These are phyloP conservation scores for Penicillium sp. DNA, from an alignment of 2,329 filamentous ascomycete genomes.

Conservation along the genomic window DNA sequence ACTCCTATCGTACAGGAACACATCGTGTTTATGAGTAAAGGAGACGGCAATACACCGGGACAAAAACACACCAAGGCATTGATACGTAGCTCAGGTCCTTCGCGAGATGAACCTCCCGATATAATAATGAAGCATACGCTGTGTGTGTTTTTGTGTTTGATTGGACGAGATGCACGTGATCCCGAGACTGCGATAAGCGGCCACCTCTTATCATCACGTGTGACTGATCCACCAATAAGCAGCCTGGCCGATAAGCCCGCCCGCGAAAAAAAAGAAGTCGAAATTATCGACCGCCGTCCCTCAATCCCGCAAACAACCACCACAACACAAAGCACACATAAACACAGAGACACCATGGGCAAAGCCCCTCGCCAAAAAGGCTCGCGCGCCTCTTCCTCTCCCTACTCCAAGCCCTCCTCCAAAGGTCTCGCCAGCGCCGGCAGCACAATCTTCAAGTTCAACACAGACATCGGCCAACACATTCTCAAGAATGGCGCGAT, in stretches of 20 bases:
- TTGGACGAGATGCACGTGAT: not conserved
- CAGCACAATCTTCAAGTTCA: constrained; percentile 97
- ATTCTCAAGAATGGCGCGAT: constrained; percentile 93
- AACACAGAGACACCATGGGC: constrained; percentile 50
- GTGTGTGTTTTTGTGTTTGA: not conserved
- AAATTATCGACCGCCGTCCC: not conserved
- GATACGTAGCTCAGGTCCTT: no score
- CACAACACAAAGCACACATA: not conserved
- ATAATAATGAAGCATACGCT: no score
- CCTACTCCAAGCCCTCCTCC: constrained; percentile 43
- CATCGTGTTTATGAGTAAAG: no score
- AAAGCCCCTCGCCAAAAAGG: constrained; percentile 61
- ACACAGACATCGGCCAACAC: constrained; percentile 86
- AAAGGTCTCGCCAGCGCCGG: constrained; percentile 42
- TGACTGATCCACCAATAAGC: not conserved
- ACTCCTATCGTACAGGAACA: no score
- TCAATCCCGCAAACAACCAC: not conserved
- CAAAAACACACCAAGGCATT: no score
- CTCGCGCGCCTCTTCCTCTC: constrained; percentile 50
- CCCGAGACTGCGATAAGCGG: not conserved
- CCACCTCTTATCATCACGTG: not conserved
- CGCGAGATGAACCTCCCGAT: no score
- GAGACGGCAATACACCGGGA: no score
- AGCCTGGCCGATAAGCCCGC: not conserved
- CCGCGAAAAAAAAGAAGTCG: not conserved